Percentiles rank a stretch among this genome's conserved stretches.
phyloP scores from a whole-genome alignment of 164 flowering plant genomes.

The Liquidambar formosana region DNA sequence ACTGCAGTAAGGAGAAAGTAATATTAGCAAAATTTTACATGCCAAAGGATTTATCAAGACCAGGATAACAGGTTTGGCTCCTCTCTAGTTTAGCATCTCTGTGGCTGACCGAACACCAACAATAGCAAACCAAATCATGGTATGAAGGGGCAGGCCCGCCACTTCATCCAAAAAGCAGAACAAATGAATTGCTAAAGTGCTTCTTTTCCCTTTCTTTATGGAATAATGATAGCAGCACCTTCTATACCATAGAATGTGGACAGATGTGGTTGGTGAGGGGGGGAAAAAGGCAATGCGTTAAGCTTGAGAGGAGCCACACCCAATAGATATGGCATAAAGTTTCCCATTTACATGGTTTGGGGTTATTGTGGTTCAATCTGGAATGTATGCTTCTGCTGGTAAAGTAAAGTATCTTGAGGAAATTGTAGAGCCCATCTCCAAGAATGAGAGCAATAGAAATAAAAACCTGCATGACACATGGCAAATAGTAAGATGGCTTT shows the following conservation, averaged over 20 bases:
- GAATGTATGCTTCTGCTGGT: conserved; percentile 39
- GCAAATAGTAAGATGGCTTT: not conserved
- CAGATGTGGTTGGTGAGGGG: too few relatives aligned
- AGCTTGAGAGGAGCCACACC: too few relatives aligned
- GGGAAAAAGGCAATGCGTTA: too few relatives aligned
- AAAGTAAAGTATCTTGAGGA: conserved; percentile 51
- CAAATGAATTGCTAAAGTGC: too few relatives aligned
- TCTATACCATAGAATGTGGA: too few relatives aligned
- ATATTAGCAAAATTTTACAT: conserved; percentile 10
- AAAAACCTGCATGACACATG: conserved; percentile 60
- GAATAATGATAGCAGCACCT: too few relatives aligned
- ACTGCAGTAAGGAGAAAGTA: conserved; percentile 23
- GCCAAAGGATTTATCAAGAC: not conserved
- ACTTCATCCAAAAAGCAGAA: too few relatives aligned
- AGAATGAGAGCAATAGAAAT: conserved; percentile 76
- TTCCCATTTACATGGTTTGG: conserved; percentile 37
- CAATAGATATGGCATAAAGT: not conserved
- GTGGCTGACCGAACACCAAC: not conserved
- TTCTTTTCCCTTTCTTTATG: too few relatives aligned
- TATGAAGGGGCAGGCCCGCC: too few relatives aligned
- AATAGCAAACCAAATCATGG: too few relatives aligned
- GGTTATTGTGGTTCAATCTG: conserved; percentile 25
- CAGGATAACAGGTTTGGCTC: not conserved
- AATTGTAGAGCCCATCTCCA: conserved; percentile 91
- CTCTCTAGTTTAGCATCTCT: not conserved